phyloP scores from a whole-genome alignment of 768 basidiomycete species.

The Cyathus striatus region DNA sequence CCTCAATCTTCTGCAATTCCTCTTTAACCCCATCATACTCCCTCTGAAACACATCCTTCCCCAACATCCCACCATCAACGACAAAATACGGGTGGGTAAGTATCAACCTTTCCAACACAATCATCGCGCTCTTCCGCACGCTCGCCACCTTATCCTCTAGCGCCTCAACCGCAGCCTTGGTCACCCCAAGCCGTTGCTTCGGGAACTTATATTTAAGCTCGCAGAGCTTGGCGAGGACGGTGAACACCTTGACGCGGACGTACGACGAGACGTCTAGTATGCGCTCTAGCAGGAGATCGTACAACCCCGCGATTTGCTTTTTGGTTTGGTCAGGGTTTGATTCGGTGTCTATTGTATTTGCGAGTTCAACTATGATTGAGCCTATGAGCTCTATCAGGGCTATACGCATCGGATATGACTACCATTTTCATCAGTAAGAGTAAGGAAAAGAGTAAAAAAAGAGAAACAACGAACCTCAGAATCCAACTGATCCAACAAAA shows the following conservation, averaged over 20 bases:
- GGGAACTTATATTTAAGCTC: constrained; percentile 78
- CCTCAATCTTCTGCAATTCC: constrained; percentile 71
- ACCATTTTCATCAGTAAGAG: not conserved
- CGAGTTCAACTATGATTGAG: constrained; percentile 77
- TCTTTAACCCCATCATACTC: constrained; percentile 58
- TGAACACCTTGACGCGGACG: constrained; percentile 85
- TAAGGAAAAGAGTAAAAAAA: not conserved
- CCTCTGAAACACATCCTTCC: constrained; percentile 65
- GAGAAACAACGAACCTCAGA: constrained; percentile 60
- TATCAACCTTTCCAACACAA: constrained; percentile 69
- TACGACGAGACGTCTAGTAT: constrained; percentile 85
- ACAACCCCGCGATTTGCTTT: constrained; percentile 77
- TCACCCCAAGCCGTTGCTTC: constrained; percentile 74
- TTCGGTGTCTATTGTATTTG: constrained; percentile 41
- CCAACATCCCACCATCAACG: constrained; percentile 79
- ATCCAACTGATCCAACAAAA: constrained; percentile 83
- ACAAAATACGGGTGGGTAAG: constrained; percentile 85
- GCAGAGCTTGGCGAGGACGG: constrained; percentile 71
- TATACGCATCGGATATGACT: constrained; percentile 97
- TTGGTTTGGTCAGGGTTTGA: constrained; percentile 43
- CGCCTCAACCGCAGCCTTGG: constrained; percentile 69
- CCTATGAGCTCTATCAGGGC: constrained; percentile 91
- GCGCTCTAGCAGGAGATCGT: constrained; percentile 82
- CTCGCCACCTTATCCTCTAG: constrained; percentile 87
- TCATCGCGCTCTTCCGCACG: constrained; percentile 82